phyloP scores from a whole-genome alignment of 306 rosid species.

The Prunus mira region DNA sequence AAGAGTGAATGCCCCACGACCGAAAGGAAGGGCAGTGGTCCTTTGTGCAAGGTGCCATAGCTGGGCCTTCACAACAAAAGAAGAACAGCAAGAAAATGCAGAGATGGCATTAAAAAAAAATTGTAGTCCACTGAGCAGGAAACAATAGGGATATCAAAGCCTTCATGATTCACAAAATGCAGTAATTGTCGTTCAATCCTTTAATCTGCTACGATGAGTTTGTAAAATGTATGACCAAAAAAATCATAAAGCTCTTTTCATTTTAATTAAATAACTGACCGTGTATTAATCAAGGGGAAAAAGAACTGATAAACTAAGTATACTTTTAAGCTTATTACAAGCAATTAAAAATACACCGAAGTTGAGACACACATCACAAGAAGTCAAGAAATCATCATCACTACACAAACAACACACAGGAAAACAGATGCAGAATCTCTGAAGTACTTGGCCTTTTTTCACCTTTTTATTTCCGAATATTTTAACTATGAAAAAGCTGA shows the following conservation, averaged over 20 bases:
- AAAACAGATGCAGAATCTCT: neutral
- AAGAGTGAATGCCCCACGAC: conserved; percentile 97
- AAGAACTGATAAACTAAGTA: too few species aligned
- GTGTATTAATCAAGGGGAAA: too few species aligned
- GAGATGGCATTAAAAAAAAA: neutral
- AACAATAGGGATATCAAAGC: neutral
- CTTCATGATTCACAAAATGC: neutral
- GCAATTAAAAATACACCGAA: neutral
- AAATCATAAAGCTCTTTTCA: neutral
- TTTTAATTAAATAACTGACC: too few species aligned
- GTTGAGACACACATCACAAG: neutral
- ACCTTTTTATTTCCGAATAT: neutral
- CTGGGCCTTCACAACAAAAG: conserved; percentile 61
- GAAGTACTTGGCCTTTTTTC: neutral
- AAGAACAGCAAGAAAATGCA: conserved; percentile 10
- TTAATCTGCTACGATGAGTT: neutral
- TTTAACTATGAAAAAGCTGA: neutral
- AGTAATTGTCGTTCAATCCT: neutral
- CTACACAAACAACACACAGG: neutral
- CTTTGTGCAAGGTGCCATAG: conserved; percentile 97
- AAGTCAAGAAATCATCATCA: neutral
- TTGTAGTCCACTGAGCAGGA: conserved; percentile 1
- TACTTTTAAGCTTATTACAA: neutral
- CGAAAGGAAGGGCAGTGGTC: conserved; percentile 91
- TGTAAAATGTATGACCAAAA: neutral